A percentile compares a stretch with the other conserved stretches of the same genome.
phyloP scores from a whole-genome alignment of 2,329 filamentous ascomycete species.

The Sclerotinia trifoliorum region DNA sequence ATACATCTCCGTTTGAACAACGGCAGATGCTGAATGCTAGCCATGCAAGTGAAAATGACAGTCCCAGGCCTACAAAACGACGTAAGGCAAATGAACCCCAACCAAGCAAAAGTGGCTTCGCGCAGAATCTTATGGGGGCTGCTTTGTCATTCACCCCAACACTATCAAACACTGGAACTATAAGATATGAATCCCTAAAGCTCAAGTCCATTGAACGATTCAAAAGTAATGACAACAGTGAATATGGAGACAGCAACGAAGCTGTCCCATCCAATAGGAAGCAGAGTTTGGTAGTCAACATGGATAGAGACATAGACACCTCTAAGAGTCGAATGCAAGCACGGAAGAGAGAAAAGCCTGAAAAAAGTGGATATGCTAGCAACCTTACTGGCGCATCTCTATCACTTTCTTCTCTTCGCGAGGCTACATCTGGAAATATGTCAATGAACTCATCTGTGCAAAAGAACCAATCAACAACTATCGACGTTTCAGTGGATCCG shows the following conservation, averaged over 20 bases:
- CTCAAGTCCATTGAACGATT: conserved; percentile 15
- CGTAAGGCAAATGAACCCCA: conserved; percentile 43
- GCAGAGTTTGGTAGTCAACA: background rate
- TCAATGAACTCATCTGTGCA: background rate
- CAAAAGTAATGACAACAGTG: conserved; percentile 29
- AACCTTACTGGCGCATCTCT: conserved; percentile 36
- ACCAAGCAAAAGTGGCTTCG: conserved; percentile 50
- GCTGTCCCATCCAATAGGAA: conserved; percentile 2
- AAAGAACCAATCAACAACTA: background rate
- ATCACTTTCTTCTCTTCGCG: conserved; percentile 27
- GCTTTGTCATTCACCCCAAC: conserved; percentile 43
- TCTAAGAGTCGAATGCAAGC: conserved; percentile 15
- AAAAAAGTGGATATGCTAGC: conserved; percentile 35
- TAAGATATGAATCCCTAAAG: conserved; percentile 33
- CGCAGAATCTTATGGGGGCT: conserved; percentile 52
- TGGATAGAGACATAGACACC: background rate
- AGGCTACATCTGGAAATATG: background rate
- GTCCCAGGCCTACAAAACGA: conserved; percentile 45
- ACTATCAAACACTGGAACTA: conserved; percentile 32
- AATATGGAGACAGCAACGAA: conserved; percentile 6
- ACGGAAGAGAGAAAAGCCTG: conserved; percentile 25
- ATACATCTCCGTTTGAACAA: conserved; percentile 65
- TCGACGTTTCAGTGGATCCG: conserved; percentile 13
- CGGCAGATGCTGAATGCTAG: conserved; percentile 42
- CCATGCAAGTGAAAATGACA: conserved; percentile 26